A percentile compares a stretch with the other conserved stretches of the same genome.
These are phyloP conservation scores for Coleophoma eucalyptorum DNA, from an alignment of 2,329 filamentous ascomycete genomes.

Conservation along the genomic window DNA sequence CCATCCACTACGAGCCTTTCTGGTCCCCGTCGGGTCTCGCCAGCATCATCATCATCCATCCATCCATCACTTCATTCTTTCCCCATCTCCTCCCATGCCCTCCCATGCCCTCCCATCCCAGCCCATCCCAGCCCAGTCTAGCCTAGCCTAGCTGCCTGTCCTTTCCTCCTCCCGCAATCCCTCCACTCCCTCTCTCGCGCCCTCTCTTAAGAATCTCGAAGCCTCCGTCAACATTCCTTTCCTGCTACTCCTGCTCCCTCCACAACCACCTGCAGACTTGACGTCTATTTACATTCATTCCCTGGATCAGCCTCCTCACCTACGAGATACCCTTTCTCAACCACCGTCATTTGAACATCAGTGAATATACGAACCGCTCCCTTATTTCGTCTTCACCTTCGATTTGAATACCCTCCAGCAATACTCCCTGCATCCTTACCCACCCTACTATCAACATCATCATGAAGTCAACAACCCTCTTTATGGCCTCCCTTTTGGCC, in stretches of 20 bases:
- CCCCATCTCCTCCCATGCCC: too few relatives aligned
- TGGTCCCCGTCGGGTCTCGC: too few relatives aligned
- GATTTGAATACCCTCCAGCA: not conserved
- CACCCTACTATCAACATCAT: not conserved
- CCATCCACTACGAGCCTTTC: too few relatives aligned
- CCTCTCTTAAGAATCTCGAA: not conserved
- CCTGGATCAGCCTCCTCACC: not conserved
- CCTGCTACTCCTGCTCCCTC: not conserved
- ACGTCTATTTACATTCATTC: constrained; percentile 2
- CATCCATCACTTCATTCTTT: too few relatives aligned
- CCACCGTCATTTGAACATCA: not conserved
- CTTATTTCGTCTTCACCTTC: not conserved
- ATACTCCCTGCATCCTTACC: not conserved
- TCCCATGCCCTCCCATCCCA: not conserved
- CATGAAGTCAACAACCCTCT: constrained; percentile 30
- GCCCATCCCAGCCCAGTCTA: not conserved
- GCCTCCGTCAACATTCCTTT: not conserved
- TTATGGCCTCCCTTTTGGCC: constrained; percentile 23
- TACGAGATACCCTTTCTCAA: not conserved
- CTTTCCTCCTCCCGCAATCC: too few relatives aligned
- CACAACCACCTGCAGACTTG: not conserved
- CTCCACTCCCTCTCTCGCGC: not conserved
- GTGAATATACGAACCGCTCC: too few relatives aligned
- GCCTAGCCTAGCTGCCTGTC: not conserved
- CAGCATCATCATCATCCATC: too few relatives aligned